phyloP scores from a whole-genome alignment of 75 land plant species.

The Cupressus sempervirens region DNA sequence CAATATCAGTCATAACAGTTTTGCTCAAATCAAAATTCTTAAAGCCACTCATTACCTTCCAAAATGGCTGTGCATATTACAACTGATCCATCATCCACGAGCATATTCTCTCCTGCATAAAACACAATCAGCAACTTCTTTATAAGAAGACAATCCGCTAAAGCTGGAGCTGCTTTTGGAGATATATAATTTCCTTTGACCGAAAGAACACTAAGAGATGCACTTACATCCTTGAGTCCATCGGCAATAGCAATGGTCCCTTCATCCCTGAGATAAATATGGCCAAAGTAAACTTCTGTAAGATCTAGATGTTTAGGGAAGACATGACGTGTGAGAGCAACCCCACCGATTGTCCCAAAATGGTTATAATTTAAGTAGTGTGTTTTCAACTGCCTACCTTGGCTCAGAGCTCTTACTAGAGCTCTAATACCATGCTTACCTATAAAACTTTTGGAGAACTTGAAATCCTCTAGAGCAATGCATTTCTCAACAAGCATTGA shows the following conservation, averaged over 20 bases:
- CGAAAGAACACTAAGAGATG: conserved; percentile 62
- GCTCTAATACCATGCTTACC: conserved; percentile 61
- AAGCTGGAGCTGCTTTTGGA: conserved; percentile 37
- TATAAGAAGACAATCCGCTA: conserved; percentile 52
- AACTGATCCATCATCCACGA: conserved; percentile 81
- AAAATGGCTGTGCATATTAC: conserved; percentile 51
- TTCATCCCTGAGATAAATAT: conserved; percentile 72
- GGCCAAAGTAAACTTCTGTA: conserved; percentile 12
- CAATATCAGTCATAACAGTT: too few relatives aligned
- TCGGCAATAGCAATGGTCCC: conserved; percentile 57
- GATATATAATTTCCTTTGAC: conserved; percentile 91
- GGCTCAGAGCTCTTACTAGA: conserved; percentile 17
- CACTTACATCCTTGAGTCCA: conserved; percentile 65
- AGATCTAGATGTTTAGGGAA: conserved; percentile 36
- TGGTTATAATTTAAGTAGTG: conserved; percentile 79
- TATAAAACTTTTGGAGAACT: conserved; percentile 78
- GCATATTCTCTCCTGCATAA: conserved; percentile 77
- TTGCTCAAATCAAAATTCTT: conserved; percentile 77
- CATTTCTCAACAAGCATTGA: conserved; percentile 56
- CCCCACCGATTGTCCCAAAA: conserved; percentile 74
- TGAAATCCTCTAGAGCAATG: conserved; percentile 68
- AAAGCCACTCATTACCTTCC: conserved; percentile 47
- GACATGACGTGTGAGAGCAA: conserved; percentile 50
- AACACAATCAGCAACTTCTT: conserved; percentile 56
- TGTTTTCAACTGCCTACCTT: conserved; percentile 44